These are phyloP conservation scores for Athelia psychrophila DNA, from an alignment of 1,284 basidiomycete species.

Conservation along the genomic window DNA sequence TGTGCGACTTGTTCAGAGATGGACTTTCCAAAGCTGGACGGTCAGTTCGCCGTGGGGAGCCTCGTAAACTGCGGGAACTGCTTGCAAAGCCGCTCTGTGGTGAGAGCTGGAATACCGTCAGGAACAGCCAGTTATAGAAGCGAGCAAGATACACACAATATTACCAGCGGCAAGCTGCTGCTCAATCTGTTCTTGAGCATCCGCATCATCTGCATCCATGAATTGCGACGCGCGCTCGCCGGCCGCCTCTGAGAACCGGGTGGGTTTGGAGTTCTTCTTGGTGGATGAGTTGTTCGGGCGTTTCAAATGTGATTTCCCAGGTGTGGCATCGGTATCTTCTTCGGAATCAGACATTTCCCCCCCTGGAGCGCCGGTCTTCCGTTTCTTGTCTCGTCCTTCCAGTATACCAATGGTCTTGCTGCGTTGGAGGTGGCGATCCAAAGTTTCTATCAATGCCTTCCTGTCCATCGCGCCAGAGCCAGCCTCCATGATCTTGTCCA, in stretches of 20 bases:
- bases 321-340: slow-evolving; percentile 50
- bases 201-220: slow-evolving; percentile 88
- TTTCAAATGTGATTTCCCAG: slow-evolving; percentile 43
- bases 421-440: slow-evolving; percentile 83
- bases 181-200: slow-evolving; percentile 82
- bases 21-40: slow-evolving; percentile 36
- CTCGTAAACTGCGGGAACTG: slow-evolving; percentile 64
- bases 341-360: slow-evolving; percentile 23
- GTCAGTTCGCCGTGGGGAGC: slow-evolving; percentile 57
- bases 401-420: slow-evolving; percentile 84
- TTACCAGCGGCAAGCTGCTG: slow-evolving; percentile 76
- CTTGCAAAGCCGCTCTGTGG: slow-evolving; percentile 51
- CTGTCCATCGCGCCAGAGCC: slow-evolving; percentile 68
- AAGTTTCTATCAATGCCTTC: slow-evolving; percentile 74
- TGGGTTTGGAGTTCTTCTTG: slow-evolving; percentile 31
- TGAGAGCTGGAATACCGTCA: slow-evolving; percentile 43
- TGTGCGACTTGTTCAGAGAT: slow-evolving; percentile 29
- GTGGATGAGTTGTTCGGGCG: slow-evolving; percentile 32
- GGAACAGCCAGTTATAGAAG: slow-evolving; percentile 5
- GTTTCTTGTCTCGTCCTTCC: slow-evolving; percentile 61
- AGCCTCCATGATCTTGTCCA: slow-evolving; percentile 69
- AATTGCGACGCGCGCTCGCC: slow-evolving; percentile 74
- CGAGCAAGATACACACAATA: slow-evolving; percentile 43
- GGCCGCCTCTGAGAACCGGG: slow-evolving; percentile 42
- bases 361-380: slow-evolving; percentile 17